Base-by-base conservation (phyloP, 2,329 filamentous ascomycete species). In the Colletotrichum sidae region DNA sequence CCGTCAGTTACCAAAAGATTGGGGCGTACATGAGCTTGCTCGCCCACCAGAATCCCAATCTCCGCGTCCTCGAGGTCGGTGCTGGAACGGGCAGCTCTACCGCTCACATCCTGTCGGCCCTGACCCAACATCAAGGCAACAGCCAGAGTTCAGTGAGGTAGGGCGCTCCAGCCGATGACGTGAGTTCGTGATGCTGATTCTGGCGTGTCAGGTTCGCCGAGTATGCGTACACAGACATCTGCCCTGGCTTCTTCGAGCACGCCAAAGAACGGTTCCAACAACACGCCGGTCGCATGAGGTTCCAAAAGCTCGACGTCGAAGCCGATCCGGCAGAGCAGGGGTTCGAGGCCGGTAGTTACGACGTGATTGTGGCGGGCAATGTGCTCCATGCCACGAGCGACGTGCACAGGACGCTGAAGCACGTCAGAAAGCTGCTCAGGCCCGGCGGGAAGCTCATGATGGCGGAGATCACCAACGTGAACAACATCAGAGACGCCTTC, bases 151-250 rank as follows among this genome's bases (percentile, higher is more conserved):
- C 46, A n/a, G 46, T 49, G 12, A 49, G 35, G 53, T 56, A 56
- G 6, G 53, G 44, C 3, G 10, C 4, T 9, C 0, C 9, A 5
- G 5, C 6, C 12, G 17, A 17, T 17, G 17, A 17, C 17, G 17
- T 2, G 17, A 2, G 17, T 17, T 17, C 17, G 17, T 17, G 17
- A 17, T 4, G 44, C 33, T 53, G 10, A 17, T 58, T 35, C 25
- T 63, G 17, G 7, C 5, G 9, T n/a, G 13, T 15, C 12, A 55
- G 42, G 5, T 41, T 55, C 70, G 72, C 10, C 9, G 56, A 64
- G 4, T 84, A 83, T 54, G 78, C 76, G 4, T 84, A 76, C 69
- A 84, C 83, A 0, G 82, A 84, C 60, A 77, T 83, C 11, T 79
- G 78, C 0, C 60, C 77, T 3, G 76, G 74, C 5, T 81, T 81